phyloP scores from a whole-genome alignment of 2,329 filamentous ascomycete species.

The Aspergillus sp. region DNA sequence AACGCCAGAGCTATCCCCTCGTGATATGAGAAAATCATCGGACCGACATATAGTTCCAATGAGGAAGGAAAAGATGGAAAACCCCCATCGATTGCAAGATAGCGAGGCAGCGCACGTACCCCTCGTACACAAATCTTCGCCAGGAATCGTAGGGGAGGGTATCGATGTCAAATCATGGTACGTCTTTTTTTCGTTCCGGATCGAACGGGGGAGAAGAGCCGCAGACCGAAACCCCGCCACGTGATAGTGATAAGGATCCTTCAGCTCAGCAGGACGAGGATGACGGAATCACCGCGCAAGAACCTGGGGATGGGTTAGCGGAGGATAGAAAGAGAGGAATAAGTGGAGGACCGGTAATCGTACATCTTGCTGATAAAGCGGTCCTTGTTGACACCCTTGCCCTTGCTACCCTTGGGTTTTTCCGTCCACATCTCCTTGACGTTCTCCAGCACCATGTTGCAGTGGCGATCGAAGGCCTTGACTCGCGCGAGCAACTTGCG shows the following conservation, averaged over 20 bases:
- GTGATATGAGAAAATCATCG: constrained; percentile 4
- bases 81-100: neutral
- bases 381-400: constrained; percentile 97
- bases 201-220: neutral
- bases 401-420: constrained; percentile 79
- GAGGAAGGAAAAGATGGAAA: neutral
- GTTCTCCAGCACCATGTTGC: constrained; percentile 98
- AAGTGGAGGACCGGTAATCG: constrained; percentile 23
- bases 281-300: constrained; percentile 81
- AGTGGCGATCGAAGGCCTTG: constrained; percentile 97
- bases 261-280: constrained; percentile 79
- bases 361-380: constrained; percentile 97
- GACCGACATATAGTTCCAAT: neutral
- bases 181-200: neutral
- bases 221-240: constrained; percentile 7
- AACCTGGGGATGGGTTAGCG: constrained; percentile 56
- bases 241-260: constrained; percentile 8
- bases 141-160: constrained; percentile 20
- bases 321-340: neutral
- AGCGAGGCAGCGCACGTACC: neutral
- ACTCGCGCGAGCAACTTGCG: constrained; percentile 95
- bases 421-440: constrained; percentile 99
- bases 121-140: neutral
- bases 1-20: constrained; percentile 15
- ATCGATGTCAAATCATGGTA: constrained; percentile 26